Evolutionary conservation across 2,329 filamentous ascomycete genomes (phyloP).

Genomic region (Dactylellina sp.): DNA sequence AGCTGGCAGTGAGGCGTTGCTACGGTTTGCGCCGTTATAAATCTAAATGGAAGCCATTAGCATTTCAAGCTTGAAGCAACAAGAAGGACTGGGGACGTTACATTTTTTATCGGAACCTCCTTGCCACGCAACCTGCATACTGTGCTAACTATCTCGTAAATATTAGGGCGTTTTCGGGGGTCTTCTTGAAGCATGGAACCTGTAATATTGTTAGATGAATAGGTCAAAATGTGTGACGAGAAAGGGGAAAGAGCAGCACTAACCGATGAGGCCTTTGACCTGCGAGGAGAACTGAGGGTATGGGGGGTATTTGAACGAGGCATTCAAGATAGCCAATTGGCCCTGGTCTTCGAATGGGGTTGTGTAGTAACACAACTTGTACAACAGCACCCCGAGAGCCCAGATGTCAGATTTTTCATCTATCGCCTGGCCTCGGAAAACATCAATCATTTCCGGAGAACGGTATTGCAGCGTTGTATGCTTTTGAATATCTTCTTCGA

Average conservation of each 20-base stretch:
- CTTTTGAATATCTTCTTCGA: conserved; percentile 96
- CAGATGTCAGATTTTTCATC: conserved; percentile 99
- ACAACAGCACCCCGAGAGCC: conserved; percentile 92
- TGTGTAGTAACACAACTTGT: conserved; percentile 99
- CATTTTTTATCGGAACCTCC: conserved; percentile 87
- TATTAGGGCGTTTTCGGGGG: conserved; percentile 83
- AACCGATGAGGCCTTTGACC: conserved; percentile 89
- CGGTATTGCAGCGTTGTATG: conserved; percentile 98
- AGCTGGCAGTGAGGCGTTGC: conserved; percentile 71
- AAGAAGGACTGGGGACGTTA: conserved; percentile 63
- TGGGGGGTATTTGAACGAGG: conserved; percentile 88
- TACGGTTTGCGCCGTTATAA: conserved; percentile 67
- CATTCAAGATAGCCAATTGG: conserved; percentile 96
- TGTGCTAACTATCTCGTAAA: conserved; percentile 91
- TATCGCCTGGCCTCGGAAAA: conserved; percentile 94
- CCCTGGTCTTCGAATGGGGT: conserved; percentile 98
- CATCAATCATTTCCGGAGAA: conserved; percentile 98
- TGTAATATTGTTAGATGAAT: conserved; percentile 63
- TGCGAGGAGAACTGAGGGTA: conserved; percentile 91
- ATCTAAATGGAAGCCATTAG: conserved; percentile 63
- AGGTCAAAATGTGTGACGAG: conserved; percentile 56
- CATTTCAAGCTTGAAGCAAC: conserved; percentile 9
- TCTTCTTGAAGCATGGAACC: conserved; percentile 91
- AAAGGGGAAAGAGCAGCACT: conserved; percentile 61
- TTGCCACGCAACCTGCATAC: conserved; percentile 88